These are phyloP conservation scores for Hanseniaspora valbyensis DNA, from an alignment of 805 yeast species.

Conservation along the genomic window DNA sequence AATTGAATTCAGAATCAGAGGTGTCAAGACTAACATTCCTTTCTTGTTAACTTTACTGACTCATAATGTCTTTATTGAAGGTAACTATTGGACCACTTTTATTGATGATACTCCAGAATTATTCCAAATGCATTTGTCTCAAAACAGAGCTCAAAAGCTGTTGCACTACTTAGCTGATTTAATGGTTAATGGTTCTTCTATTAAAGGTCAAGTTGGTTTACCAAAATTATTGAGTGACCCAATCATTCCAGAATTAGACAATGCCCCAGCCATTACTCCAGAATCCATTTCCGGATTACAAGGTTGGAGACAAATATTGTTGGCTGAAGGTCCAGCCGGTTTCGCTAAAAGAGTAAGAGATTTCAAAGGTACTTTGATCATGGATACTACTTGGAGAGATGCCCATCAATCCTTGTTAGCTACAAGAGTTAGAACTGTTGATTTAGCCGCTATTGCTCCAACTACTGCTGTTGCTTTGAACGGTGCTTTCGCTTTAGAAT, in stretches of 20 bases:
- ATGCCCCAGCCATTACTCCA: conserved; percentile 44
- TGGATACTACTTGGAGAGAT: conserved; percentile 99
- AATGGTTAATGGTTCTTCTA: conserved; percentile 90
- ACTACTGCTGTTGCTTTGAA: conserved; percentile 82
- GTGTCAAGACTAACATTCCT: conserved; percentile 97
- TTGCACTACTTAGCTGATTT: conserved; percentile 84
- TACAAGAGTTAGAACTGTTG: conserved; percentile 92
- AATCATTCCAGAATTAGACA: conserved; percentile 58
- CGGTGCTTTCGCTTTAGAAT: conserved; percentile 90
- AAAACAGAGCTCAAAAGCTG: conserved; percentile 92
- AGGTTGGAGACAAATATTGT: conserved; percentile 87
- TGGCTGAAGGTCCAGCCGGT: conserved; percentile 76
- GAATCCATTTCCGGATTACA: conserved; percentile 31
- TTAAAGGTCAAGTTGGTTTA: conserved; percentile 87
- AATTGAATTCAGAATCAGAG: conserved; percentile 96
- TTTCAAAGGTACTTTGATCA: conserved; percentile 76
- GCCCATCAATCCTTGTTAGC: conserved; percentile 97
- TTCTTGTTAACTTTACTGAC: conserved; percentile 85
- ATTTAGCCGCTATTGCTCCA: conserved; percentile 81
- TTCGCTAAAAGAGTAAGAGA: conserved; percentile 82
- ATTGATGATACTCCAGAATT: conserved; percentile 95
- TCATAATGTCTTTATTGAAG: conserved; percentile 72
- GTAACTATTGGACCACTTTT: conserved; percentile 95
- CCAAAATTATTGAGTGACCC: conserved; percentile 77
- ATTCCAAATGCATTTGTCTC: conserved; percentile 88